phyloP scores from a whole-genome alignment of 2,329 filamentous ascomycete species.

The Uncinocarpus reesii region DNA sequence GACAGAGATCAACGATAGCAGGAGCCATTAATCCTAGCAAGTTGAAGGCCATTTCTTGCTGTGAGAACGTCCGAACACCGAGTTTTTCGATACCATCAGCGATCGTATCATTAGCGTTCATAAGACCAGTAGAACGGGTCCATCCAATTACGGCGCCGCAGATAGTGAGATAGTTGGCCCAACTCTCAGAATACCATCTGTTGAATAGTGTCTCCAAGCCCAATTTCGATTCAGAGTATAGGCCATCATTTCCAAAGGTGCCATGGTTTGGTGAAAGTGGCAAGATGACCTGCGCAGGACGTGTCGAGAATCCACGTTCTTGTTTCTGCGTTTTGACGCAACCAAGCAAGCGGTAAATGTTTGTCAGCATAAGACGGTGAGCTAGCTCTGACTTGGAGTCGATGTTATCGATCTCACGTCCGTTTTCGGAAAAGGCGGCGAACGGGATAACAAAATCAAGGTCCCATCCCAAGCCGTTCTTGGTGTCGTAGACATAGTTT shows the following conservation, averaged over 20 bases:
- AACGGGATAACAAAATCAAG: conserved; percentile 93
- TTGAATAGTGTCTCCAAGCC: conserved; percentile 96
- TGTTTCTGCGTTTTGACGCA: conserved; percentile 85
- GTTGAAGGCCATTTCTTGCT: conserved; percentile 99
- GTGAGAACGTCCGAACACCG: conserved; percentile 94
- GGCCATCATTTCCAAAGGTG: conserved; percentile 92
- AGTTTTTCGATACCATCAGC: conserved; percentile 94
- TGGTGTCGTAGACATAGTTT: conserved; percentile 91
- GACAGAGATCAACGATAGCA: conserved; percentile 86
- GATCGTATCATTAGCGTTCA: conserved; percentile 96
- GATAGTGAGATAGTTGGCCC: conserved; percentile 94
- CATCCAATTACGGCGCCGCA: conserved; percentile 97
- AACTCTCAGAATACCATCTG: conserved; percentile 94
- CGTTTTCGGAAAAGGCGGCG: conserved; percentile 94
- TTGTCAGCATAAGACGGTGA: conserved; percentile 98
- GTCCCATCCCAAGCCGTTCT: conserved; percentile 96
- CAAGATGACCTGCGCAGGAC: conserved; percentile 90
- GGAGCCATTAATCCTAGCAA: conserved; percentile 92
- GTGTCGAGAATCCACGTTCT: conserved; percentile 79
- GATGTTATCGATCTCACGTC: conserved; percentile 90
- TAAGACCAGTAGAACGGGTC: conserved; percentile 96
- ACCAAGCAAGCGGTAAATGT: conserved; percentile 82
- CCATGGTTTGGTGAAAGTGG: conserved; percentile 96
- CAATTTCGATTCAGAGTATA: conserved; percentile 97
- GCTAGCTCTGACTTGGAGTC: conserved; percentile 97